Evolutionary conservation across 2,329 filamentous ascomycete species (phyloP).

Genomic region (Colletotrichum cereale): DNA sequence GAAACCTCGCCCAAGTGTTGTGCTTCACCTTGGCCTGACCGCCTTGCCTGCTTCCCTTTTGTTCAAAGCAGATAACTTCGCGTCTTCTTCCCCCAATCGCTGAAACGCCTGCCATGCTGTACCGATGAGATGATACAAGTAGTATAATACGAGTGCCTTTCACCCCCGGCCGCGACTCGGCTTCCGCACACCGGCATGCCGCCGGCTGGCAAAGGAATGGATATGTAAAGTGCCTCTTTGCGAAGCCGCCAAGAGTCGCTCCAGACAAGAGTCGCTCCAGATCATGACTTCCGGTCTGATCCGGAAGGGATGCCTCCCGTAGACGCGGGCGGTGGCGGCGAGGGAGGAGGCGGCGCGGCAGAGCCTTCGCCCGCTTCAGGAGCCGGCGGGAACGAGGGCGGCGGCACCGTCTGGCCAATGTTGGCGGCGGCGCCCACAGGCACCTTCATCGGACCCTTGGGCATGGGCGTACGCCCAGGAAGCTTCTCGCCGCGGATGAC

Average conservation of each 20-base stretch:
- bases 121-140: conserved; percentile 37
- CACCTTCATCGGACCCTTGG: conserved; percentile 59
- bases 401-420: conserved; percentile 28
- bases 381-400: conserved; percentile 28
- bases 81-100: conserved; percentile 25
- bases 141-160: conserved; percentile 20
- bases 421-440: conserved; percentile 42
- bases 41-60: neutral
- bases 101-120: conserved; percentile 41
- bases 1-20: neutral
- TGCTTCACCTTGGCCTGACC: neutral
- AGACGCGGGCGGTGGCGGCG: conserved; percentile 37
- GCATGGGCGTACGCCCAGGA: conserved; percentile 75
- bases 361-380: conserved; percentile 24
- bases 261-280: neutral
- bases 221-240: neutral
- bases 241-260: neutral
- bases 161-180: conserved; percentile 15
- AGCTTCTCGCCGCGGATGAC: conserved; percentile 90
- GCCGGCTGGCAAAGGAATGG: conserved; percentile 10
- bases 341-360: conserved; percentile 26
- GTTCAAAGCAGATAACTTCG: conserved; percentile 19
- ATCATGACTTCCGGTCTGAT: conserved; percentile 32
- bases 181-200: conserved; percentile 18
- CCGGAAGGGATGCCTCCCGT: conserved; percentile 19